Evolutionary conservation across 2,329 filamentous ascomycete species (phyloP).

Genomic region (Colletotrichum liriopes): DNA sequence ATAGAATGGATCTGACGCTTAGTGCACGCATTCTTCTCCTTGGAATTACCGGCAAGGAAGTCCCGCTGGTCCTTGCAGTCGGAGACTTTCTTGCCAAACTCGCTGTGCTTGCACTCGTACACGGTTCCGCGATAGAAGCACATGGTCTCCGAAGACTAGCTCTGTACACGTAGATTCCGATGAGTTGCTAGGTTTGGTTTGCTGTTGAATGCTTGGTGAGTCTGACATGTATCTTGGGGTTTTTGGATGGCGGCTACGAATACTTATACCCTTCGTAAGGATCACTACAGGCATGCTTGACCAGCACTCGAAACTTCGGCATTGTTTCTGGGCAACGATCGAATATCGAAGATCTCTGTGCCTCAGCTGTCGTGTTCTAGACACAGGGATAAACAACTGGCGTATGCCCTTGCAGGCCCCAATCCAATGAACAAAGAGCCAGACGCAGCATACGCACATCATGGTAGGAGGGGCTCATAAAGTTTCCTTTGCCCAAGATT

Average conservation of each 20-base stretch:
- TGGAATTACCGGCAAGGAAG: slow-evolving; percentile 14
- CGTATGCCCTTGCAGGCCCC: background rate
- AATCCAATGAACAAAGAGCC: slow-evolving; percentile 16
- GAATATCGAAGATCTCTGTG: background rate
- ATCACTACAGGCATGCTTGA: background rate
- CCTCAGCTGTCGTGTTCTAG: background rate
- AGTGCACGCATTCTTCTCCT: slow-evolving; percentile 6
- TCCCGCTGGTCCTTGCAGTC: slow-evolving; percentile 26
- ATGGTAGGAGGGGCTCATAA: too few relatives aligned
- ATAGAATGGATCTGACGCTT: slow-evolving; percentile 20
- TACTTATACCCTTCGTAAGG: background rate
- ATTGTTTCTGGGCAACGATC: background rate
- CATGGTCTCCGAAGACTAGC: slow-evolving; percentile 34
- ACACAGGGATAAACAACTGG: background rate
- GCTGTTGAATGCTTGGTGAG: background rate
- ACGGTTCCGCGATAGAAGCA: slow-evolving; percentile 44
- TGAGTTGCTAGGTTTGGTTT: background rate
- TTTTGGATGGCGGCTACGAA: background rate
- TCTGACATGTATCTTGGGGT: background rate
- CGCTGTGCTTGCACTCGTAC: slow-evolving; percentile 45
- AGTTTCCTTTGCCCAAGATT: background rate
- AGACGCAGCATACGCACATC: background rate
- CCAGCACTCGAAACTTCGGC: background rate
- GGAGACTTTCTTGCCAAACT: slow-evolving; percentile 30
- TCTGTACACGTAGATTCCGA: background rate